Base-by-base conservation (phyloP, 805 yeast genomes). In the Candida maesae region DNA sequence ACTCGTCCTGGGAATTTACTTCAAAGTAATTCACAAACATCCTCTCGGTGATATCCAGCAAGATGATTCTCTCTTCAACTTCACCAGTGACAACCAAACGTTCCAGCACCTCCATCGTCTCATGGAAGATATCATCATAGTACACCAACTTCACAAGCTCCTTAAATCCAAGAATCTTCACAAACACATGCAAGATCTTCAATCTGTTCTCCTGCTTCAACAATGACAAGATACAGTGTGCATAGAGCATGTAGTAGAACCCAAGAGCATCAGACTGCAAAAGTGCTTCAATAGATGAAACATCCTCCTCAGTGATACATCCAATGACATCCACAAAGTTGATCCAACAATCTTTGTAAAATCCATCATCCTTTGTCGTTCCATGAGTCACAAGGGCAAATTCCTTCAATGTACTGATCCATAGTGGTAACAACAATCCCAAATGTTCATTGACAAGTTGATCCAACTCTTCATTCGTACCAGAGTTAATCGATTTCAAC, bases 221-320 rank as follows among this genome's bases (percentile, higher is more conserved):
- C 46, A 89, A 67, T 1, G 83, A 76, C 51, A 86, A 95, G 35
- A 89, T 71, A 58, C 96, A 87, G 50, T 86, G 84, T 10, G 96
- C 85, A 63, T 84, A 85, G 29, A 90, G 60, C 23, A 89, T 81
- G 56, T 87, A 84, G 61, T 84, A 81, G 50, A 89, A 84, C 46
- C 77, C 78, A 5, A 73, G 68, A 2, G 76, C 65, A 46, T 81
- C 89, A 10, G 73, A 78, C 5, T 70, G 73, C 33, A 86, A 59
- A 26, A 77, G 67, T 2, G 67, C 63, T 6, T 66, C 59, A 15
- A 84, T 67, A 11, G 69, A 57, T 0, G 61, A 51, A 2, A 71
- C 65, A 46, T 81, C 70, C 16, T 65, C 67, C 30, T 79, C 79
- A 30, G 84, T 67, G 29, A 84, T 67, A 8, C 78, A 66, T 12